Conservation (phyloP, 768 basidiomycete genomes). For the Roridomyces roridus region DNA sequence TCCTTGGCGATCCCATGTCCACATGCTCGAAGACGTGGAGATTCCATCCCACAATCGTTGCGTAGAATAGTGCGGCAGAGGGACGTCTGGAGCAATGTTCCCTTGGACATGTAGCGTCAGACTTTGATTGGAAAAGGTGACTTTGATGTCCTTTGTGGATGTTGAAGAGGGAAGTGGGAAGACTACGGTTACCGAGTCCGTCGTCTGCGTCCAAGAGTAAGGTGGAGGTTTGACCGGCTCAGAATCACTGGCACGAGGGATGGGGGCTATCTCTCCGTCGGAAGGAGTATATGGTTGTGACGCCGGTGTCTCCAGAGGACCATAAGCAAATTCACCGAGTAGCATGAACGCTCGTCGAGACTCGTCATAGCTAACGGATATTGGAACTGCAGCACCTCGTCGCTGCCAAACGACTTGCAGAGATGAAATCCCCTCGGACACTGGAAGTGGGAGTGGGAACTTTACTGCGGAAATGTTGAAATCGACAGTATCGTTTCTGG, state of each 20-base stretch:
- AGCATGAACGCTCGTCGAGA: constrained; percentile 56
- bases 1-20: constrained; percentile 90
- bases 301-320: constrained; percentile 39
- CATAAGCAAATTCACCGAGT: constrained; percentile 64
- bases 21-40: constrained; percentile 79
- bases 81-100: constrained; percentile 37
- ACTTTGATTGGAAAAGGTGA: constrained; percentile 67
- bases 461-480: constrained; percentile 74
- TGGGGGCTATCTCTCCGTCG: constrained; percentile 69
- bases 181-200: constrained; percentile 82
- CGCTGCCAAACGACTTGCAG: constrained; percentile 73
- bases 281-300: constrained; percentile 58
- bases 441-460: constrained; percentile 50
- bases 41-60: constrained; percentile 83
- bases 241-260: constrained; percentile 65
- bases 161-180: constrained; percentile 83
- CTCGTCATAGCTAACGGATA: constrained; percentile 56
- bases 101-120: constrained; percentile 67
- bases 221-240: constrained; percentile 65
- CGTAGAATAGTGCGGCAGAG: constrained; percentile 64
- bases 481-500: constrained; percentile 53
- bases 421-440: constrained; percentile 38
- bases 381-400: constrained; percentile 73
- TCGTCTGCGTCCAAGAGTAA: constrained; percentile 92
- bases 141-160: constrained; percentile 65